A percentile compares a stretch with the other conserved stretches of the same genome.
Evolutionary conservation across 805 yeast species (phyloP).

Genomic region (Komagataella mondaviorum): DNA sequence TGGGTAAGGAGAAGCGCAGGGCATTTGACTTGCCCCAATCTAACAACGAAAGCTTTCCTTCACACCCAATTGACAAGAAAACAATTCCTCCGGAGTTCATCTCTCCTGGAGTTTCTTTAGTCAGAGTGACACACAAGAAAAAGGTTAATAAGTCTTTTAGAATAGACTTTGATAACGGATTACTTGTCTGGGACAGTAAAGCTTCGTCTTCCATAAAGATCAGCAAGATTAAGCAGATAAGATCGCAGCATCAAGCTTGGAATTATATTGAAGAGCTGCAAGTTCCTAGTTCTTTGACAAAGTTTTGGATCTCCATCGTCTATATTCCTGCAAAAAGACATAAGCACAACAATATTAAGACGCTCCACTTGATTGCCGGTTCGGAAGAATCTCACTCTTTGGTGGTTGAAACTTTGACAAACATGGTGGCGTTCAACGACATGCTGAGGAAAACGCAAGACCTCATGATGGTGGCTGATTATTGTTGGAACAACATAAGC

Average conservation of each 20-base stretch:
- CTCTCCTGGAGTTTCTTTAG: constrained; percentile 44
- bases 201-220: constrained; percentile 29
- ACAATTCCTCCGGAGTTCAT: constrained; percentile 33
- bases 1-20: not conserved
- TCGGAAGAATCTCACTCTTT: constrained; percentile 35
- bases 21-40: not conserved
- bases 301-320: constrained; percentile 70
- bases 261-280: constrained; percentile 81
- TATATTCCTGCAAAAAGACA: constrained; percentile 36
- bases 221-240: constrained; percentile 51
- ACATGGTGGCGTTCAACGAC: constrained; percentile 41
- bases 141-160: constrained; percentile 42
- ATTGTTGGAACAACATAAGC: constrained; percentile 45
- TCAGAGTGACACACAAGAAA: constrained; percentile 62
- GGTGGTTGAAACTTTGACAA: constrained; percentile 39
- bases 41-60: not conserved
- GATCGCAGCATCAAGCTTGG: constrained; percentile 58
- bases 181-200: constrained; percentile 44
- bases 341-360: constrained; percentile 51
- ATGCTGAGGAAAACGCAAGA: constrained; percentile 38
- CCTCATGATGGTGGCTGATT: constrained; percentile 26
- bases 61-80: constrained; percentile 11
- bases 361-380: constrained; percentile 65
- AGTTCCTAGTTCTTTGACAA: constrained; percentile 48
- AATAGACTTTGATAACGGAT: constrained; percentile 41